Base-by-base conservation (phyloP, 1,139 yeast species). In the Zygoascus hellenicus region DNA sequence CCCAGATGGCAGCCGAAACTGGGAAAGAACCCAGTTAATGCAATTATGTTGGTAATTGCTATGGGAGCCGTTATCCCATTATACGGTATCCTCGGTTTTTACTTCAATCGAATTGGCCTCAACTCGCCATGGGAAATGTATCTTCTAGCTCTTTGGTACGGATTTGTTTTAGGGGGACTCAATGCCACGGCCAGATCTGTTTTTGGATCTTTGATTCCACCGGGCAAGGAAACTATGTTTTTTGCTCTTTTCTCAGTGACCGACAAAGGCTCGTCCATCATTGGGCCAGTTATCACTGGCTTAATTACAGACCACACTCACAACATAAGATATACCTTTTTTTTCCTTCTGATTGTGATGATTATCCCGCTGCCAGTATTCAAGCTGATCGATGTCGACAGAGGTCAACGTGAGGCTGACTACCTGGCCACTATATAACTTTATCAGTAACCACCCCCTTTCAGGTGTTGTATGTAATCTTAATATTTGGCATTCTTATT, bases 241-340 rank as follows among this genome's bases (percentile, higher is more conserved):
- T 83, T 83, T 62, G 81, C 88, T 13, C 65, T 83, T 39, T 83
- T 78, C 61, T 76, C 83, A 31, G 79, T 83, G 37, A 83, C 90
- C 0, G 90, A 83, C 60, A 83, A 83, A 57, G 88, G 89, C 2
- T 79, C 86, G 7, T 79, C 86, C 0, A 75, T 83, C 4, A 54
- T 83, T 30, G 89, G 90, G 0, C 90, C 90, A 0, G 64, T 79
- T 6, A 57, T 82, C 26, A 77, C 83, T 11, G 90, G 87, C 0
- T 50, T 81, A 48, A 74, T 83, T 43, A 79, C 84, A 3, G 87
- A 83, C 63, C 66, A 66, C 48, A 80, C 86, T 0, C 89, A 83
- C 58, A 78, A 82, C 52, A 80, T 83, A 47, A 68, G 89, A 38
- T 78, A 80, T 59, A 76, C 86, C 9, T 83, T 83, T 59, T 81